phyloP scores from a whole-genome alignment of 768 basidiomycete species.

The Phylloporus sp. region DNA sequence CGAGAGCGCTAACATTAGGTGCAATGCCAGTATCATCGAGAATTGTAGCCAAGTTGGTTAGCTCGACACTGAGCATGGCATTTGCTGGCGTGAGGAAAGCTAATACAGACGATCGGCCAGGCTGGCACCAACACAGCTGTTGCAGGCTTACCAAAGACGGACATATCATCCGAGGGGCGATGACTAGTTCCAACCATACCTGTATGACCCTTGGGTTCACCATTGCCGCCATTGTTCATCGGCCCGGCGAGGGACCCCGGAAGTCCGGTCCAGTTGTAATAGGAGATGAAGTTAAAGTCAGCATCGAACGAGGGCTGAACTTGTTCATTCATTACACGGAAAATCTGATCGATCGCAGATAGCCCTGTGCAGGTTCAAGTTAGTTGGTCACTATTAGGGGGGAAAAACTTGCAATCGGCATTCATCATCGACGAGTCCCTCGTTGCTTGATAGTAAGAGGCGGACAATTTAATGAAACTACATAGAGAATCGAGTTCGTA shows the following conservation, averaged over 20 bases:
- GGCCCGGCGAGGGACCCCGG: constrained; percentile 52
- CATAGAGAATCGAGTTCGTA: constrained; percentile 79
- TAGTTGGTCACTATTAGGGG: neutral
- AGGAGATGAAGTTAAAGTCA: constrained; percentile 69
- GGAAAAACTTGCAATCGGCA: constrained; percentile 46
- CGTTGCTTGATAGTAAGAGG: constrained; percentile 68
- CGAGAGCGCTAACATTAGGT: constrained; percentile 47
- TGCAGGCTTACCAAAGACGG: constrained; percentile 48
- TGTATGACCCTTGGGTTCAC: constrained; percentile 70
- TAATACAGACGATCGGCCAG: constrained; percentile 22
- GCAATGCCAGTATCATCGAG: constrained; percentile 47
- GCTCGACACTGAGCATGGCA: constrained; percentile 76
- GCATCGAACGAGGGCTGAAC: constrained; percentile 66
- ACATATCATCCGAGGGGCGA: constrained; percentile 71
- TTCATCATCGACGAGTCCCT: constrained; percentile 70
- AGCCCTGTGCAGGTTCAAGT: constrained; percentile 44
- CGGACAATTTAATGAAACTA: constrained; percentile 72
- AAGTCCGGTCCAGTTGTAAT: constrained; percentile 79
- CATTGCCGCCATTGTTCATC: constrained; percentile 65
- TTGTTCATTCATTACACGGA: constrained; percentile 73
- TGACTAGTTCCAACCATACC: constrained; percentile 74
- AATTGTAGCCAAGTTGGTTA: constrained; percentile 54
- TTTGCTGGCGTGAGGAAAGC: constrained; percentile 77
- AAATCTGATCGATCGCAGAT: constrained; percentile 62
- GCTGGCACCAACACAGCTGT: neutral